A percentile compares a stretch with the other conserved stretches of the same genome.
Conservation (phyloP, 2,329 filamentous ascomycete species). For the Aspergillus quadricinctus region DNA sequence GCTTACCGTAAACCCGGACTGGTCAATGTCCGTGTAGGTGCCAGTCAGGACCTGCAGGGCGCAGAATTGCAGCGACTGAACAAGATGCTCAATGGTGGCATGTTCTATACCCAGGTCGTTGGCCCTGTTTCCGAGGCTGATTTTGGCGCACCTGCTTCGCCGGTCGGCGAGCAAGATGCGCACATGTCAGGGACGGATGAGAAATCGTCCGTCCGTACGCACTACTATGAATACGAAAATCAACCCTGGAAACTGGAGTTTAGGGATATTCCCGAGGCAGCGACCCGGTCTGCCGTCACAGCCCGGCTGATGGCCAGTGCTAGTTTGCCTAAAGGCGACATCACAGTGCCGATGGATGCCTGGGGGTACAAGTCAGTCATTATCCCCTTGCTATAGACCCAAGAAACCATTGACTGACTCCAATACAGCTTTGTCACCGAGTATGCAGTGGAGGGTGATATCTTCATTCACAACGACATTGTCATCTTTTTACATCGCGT, state of each 20-base stretch:
- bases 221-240: conserved; percentile 30
- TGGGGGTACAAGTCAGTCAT: conserved; percentile 50
- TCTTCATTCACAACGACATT: conserved; percentile 56
- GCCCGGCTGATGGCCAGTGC: conserved; percentile 50
- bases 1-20: conserved; percentile 46
- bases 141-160: conserved; percentile 24
- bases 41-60: conserved; percentile 43
- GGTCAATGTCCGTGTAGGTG: conserved; percentile 37
- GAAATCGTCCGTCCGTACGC: conserved; percentile 2
- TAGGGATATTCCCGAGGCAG: conserved; percentile 47
- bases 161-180: conserved; percentile 30
- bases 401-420: conserved; percentile 8
- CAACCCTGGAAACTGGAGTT: conserved; percentile 46
- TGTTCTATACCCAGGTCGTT: conserved; percentile 53
- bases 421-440: conserved; percentile 51
- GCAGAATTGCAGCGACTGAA: conserved; percentile 43
- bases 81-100: conserved; percentile 46
- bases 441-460: conserved; percentile 54
- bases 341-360: conserved; percentile 47
- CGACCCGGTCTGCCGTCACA: conserved; percentile 51
- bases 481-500: conserved; percentile 55
- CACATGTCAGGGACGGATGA: conserved; percentile 26
- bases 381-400: conserved; percentile 4
- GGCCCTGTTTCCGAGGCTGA: conserved; percentile 38
- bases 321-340: conserved; percentile 47